Percentiles rank a stretch among this genome's conserved stretches.
Conservation (phyloP, 345 rosid species). For the Ceriops decandra region DNA sequence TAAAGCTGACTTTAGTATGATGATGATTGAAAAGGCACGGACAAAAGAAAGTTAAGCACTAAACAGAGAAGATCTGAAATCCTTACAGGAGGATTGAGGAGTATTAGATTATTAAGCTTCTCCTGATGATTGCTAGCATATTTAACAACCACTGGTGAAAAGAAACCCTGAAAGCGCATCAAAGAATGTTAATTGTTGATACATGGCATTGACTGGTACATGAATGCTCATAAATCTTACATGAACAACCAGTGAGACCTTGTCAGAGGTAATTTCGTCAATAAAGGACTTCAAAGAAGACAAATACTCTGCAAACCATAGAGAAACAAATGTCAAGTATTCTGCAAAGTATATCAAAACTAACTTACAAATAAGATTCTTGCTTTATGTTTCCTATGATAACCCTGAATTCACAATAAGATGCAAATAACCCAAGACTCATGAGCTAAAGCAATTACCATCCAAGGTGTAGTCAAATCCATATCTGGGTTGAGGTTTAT, state of each 20-base stretch:
- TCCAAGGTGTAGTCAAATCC: conserved; percentile 81
- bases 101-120: conserved; percentile 64
- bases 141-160: conserved; percentile 65
- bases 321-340: conserved; percentile 37
- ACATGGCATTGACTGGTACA: background rate
- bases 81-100: conserved; percentile 86
- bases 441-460: conserved; percentile 43
- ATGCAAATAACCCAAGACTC: too few relatives aligned
- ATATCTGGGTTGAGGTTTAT: conserved; percentile 90
- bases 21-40: background rate
- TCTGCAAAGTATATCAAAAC: conserved; percentile 41
- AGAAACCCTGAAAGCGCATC: conserved; percentile 63
- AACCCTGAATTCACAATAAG: too few relatives aligned
- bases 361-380: background rate
- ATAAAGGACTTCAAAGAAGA: conserved; percentile 71
- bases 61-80: conserved; percentile 16
- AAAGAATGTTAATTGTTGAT: conserved; percentile 10
- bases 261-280: conserved; percentile 42
- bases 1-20: background rate
- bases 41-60: conserved; percentile 9
- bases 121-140: conserved; percentile 67
- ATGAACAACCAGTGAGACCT: conserved; percentile 84
- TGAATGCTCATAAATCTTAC: conserved; percentile 27
- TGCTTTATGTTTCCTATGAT: background rate
- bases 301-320: conserved; percentile 61